Evolutionary conservation across 805 yeast species (phyloP), one percentile per base, ranked within the genome.

Genomic region (Hanseniaspora opuntiae): DNA sequence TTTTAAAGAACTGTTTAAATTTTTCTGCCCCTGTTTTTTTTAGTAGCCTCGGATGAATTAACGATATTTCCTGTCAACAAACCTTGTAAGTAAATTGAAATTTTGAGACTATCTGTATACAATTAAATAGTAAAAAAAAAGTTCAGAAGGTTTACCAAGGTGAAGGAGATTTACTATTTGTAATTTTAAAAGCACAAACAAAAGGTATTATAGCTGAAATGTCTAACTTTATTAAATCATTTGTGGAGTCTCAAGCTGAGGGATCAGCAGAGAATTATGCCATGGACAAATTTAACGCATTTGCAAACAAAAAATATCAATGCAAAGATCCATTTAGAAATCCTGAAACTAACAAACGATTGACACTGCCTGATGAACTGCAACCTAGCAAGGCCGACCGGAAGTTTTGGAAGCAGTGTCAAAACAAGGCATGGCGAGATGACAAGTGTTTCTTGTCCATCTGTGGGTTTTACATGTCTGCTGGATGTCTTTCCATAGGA

Each of bases 391-490:
- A 76, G 50, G 69, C 72, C 38, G 93, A 87, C 58, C 76, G 74
- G 46, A 75, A 76, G 59, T 69, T 74, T 8, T 90, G 93, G 94
- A 84, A 81, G 62, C 68, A 65, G 25, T 70, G 88, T n/a, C 89
- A 82, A 62, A 73, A 69, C 49, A 74, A 78, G 56, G 97, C 97
- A 0, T 89, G 96, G 96, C 62, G 75, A 16, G 88, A 90, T 63
- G 97, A 90, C 64, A 75, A 76, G 58, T 86, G 94, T 63, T 77
- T 86, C 22, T 30, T 47, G 22, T 53, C 56, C 5, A 39, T 40
- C 61, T 72, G 84, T 64, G 95, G 95, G 0, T 81, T 89, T 57
- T 81, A 80, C 45, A 81, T 84, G 12, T 72, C 77, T 58, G 88
- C 80, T 66, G 67, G 64, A 57, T 74, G 86, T 58, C 37, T 47